Evolutionary conservation across 441 rosid genomes (phyloP).

Genomic region (Mallotus japonicus): DNA sequence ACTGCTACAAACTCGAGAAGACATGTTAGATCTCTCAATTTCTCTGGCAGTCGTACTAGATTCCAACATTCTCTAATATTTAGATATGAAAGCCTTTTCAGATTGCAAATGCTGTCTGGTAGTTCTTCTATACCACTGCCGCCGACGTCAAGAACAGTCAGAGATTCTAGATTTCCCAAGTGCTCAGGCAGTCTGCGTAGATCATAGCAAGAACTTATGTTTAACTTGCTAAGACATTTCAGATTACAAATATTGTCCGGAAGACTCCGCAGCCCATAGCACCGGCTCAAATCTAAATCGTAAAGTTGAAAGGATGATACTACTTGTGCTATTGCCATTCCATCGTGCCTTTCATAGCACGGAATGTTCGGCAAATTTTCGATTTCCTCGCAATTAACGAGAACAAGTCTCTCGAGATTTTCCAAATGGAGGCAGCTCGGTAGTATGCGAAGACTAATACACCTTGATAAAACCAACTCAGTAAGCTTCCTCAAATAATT

Average conservation of each 20-base stretch:
- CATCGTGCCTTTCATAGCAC: too few relatives aligned
- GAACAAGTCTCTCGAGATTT: neutral
- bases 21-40: too few relatives aligned
- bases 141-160: neutral
- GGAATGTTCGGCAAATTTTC: too few relatives aligned
- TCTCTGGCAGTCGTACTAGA: neutral
- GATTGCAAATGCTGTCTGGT: neutral
- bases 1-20: too few relatives aligned
- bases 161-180: neutral
- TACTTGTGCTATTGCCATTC: neutral
- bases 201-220: too few relatives aligned
- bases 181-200: neutral
- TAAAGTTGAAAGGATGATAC: neutral
- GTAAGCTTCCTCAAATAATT: slow-evolving; percentile 2
- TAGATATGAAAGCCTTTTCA: neutral
- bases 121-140: neutral
- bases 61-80: slow-evolving; percentile 14
- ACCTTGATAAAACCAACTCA: neutral
- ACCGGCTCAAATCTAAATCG: neutral
- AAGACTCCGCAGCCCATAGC: neutral
- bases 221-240: too few relatives aligned
- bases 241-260: too few relatives aligned
- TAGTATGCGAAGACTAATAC: neutral
- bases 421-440: neutral
- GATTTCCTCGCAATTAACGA: neutral